Evolutionary conservation across 495 filamentous ascomycete species (phyloP).

Genomic region (Aspergillus steynii): DNA sequence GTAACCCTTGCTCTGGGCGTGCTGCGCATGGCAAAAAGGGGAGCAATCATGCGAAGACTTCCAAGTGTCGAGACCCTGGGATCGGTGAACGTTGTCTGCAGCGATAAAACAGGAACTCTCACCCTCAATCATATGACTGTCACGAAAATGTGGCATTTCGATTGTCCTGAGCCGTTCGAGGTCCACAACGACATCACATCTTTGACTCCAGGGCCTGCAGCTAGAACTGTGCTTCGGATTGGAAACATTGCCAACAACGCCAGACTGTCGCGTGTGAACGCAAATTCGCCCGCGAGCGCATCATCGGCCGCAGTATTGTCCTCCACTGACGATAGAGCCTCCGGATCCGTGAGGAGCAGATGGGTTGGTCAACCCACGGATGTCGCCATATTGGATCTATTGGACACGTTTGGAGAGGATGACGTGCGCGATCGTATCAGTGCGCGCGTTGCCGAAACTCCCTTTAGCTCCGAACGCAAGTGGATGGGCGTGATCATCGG

Average conservation of each 20-base stretch:
- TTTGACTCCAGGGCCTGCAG: conserved; percentile 66
- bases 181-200: conserved; percentile 69
- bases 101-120: conserved; percentile 95
- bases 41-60: conserved; percentile 91
- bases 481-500: conserved; percentile 97
- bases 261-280: conserved; percentile 63
- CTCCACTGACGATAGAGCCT: conserved; percentile 66
- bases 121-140: conserved; percentile 99
- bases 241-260: conserved; percentile 98
- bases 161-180: conserved; percentile 66
- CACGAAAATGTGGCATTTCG: conserved; percentile 94
- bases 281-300: conserved; percentile 61
- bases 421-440: conserved; percentile 86
- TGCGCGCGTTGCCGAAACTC: conserved; percentile 75
- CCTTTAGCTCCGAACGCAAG: conserved; percentile 95
- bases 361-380: conserved; percentile 98
- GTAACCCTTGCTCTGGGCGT: conserved; percentile 94
- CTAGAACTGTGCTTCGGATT: conserved; percentile 76
- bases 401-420: conserved; percentile 86
- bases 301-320: conserved; percentile 76
- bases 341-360: conserved; percentile 67
- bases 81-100: conserved; percentile 97
- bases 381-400: conserved; percentile 87
- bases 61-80: conserved; percentile 98
- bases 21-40: conserved; percentile 87